phyloP scores from a whole-genome alignment of 495 filamentous ascomycete genomes.

The Cercophora samala region DNA sequence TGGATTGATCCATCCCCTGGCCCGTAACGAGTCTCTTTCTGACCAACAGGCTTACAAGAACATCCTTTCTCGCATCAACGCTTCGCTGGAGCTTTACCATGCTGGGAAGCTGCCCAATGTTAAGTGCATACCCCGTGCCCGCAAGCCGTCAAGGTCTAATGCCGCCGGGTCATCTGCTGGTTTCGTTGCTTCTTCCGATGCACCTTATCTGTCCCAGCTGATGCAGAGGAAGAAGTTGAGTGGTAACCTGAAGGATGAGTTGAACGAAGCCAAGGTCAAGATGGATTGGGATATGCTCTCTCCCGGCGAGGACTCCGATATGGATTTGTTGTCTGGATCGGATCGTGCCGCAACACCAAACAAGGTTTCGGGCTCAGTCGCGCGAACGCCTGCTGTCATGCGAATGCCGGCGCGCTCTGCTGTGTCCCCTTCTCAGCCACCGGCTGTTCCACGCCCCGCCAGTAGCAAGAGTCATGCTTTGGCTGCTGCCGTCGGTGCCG shows the following conservation, averaged over 20 bases:
- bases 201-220: slow-evolving; percentile 70
- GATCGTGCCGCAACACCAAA: slow-evolving; percentile 21
- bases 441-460: slow-evolving; percentile 44
- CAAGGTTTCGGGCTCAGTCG: slow-evolving; percentile 25
- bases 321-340: slow-evolving; percentile 29
- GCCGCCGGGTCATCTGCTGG: slow-evolving; percentile 23
- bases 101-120: slow-evolving; percentile 47
- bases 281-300: slow-evolving; percentile 51
- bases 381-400: slow-evolving; percentile 43
- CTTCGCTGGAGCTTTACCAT: slow-evolving; percentile 45
- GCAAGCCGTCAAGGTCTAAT: slow-evolving; percentile 5
- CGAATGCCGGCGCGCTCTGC: slow-evolving; percentile 58
- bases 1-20: slow-evolving; percentile 67
- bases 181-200: slow-evolving; percentile 62
- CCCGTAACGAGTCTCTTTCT: slow-evolving; percentile 53
- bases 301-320: slow-evolving; percentile 49
- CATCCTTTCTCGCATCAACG: slow-evolving; percentile 46
- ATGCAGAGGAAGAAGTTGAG: slow-evolving; percentile 62
- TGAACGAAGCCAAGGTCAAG: slow-evolving; percentile 55
- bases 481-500: slow-evolving; percentile 2
- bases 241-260: slow-evolving; percentile 60
- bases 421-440: slow-evolving; percentile 48
- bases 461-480: slow-evolving; percentile 52
- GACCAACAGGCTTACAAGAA: slow-evolving; percentile 54
- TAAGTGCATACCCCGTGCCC: slow-evolving; percentile 37